Evolutionary conservation across 257 asterid species (phyloP).

Genomic region (Knoxia roxburghii): DNA sequence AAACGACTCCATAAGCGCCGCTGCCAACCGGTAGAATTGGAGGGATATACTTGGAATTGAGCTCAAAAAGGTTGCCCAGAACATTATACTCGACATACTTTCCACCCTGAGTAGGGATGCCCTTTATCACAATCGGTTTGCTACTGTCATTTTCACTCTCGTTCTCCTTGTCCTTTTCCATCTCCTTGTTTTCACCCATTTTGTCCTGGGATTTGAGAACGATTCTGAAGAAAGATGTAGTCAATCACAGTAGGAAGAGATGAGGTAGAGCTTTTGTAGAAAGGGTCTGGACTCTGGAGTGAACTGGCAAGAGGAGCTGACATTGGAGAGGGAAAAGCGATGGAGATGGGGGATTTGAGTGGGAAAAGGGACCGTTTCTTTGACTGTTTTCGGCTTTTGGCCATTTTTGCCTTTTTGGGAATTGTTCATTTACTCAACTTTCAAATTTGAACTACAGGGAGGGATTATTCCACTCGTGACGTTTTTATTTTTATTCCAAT

Average conservation of each 20-base stretch:
- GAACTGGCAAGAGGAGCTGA: neutral
- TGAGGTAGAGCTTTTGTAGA: neutral
- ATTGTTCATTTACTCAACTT: neutral
- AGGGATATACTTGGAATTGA: conserved; percentile 63
- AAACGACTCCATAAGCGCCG: conserved; percentile 89
- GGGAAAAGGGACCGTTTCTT: conserved; percentile 12
- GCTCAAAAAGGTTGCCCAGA: conserved; percentile 63
- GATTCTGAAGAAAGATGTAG: neutral
- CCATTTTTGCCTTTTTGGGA: conserved; percentile 1
- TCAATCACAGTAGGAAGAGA: neutral
- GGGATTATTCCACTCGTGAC: neutral
- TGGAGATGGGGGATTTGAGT: neutral
- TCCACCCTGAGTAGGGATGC: conserved; percentile 58
- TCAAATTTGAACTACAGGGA: conserved; percentile 5
- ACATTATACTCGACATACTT: conserved; percentile 62
- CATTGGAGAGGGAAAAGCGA: neutral
- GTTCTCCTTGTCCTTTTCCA: conserved; percentile 35
- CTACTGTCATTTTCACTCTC: conserved; percentile 31
- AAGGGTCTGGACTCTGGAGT: neutral
- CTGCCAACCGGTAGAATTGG: conserved; percentile 76
- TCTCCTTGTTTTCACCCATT: conserved; percentile 8
- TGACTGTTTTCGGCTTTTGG: neutral
- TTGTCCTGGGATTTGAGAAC: neutral
- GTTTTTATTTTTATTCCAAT: too few relatives aligned
- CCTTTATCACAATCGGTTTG: conserved; percentile 28